These are phyloP conservation scores for baker's yeast (Saccharomyces cerevisiae) DNA, from an alignment of 805 yeast genomes.

Conservation along the genomic window DNA sequence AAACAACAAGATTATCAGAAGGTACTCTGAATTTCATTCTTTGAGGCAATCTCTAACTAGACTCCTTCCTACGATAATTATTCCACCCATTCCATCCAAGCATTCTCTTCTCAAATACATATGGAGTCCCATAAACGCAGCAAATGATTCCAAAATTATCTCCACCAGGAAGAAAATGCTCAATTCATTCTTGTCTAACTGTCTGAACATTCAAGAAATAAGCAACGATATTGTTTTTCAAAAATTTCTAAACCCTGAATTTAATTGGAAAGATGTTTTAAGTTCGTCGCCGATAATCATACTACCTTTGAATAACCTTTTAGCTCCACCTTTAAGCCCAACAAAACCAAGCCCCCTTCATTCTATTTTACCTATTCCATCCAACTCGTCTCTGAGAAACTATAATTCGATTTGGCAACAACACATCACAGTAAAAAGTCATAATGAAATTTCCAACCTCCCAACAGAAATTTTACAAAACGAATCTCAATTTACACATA, in stretches of 20 bases:
- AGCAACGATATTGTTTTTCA: constrained; percentile 54
- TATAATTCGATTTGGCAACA: background rate
- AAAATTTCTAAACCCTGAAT: constrained; percentile 77
- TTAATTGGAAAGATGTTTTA: constrained; percentile 73
- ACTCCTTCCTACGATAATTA: constrained; percentile 68
- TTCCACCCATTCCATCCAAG: constrained; percentile 92
- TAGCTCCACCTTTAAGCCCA: constrained; percentile 58
- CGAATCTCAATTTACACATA: constrained; percentile 34
- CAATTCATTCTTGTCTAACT: constrained; percentile 68
- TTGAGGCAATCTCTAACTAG: constrained; percentile 62
- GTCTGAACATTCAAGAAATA: constrained; percentile 50
- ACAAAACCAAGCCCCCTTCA: constrained; percentile 50
- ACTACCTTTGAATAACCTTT: constrained; percentile 44
- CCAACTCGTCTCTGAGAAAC: constrained; percentile 1
- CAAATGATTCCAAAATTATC: constrained; percentile 39
- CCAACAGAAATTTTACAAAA: constrained; percentile 22
- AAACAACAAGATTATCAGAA: constrained; percentile 58
- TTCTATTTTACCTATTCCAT: constrained; percentile 53
- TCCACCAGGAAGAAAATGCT: constrained; percentile 71
- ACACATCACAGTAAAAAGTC: constrained; percentile 1
- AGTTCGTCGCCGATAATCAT: constrained; percentile 45
- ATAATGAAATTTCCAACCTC: constrained; percentile 2
- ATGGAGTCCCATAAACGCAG: constrained; percentile 36
- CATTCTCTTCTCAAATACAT: constrained; percentile 50
- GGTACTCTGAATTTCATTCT: constrained; percentile 89